Base-by-base conservation (phyloP, 1,284 basidiomycete species). In the Golubevia pallescens region DNA sequence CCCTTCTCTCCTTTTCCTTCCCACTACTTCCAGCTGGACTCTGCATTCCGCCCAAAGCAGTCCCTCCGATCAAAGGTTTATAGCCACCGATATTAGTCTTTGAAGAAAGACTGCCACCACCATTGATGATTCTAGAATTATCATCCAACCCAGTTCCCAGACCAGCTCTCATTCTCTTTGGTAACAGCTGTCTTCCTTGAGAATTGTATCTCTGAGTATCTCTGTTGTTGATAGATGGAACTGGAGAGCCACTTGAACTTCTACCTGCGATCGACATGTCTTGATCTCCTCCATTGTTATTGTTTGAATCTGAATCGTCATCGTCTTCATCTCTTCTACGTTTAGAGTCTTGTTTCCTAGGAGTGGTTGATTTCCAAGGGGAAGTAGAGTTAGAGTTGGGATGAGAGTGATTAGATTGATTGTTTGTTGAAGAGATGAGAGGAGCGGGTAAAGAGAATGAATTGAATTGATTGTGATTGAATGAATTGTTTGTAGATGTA, bases 81-180 rank as follows among this genome's bases (percentile, higher is more conserved):
- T n/a, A n/a, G n/a, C n/a, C n/a, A n/a, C n/a, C n/a, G n/a, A n/a
- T n/a, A n/a, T n/a, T n/a, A 38, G 34, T 38, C 34, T 38, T 38
- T 4, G 34, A 5, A 38, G 3, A 5, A 38, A 4, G 5, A 38
- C 34, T 38, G 3, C 34, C 34, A 5, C 3, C 3, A 38, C 34
- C 34, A 38, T 4, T 5, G 3, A 38, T 5, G 53, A 69, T 70
- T 10, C 71, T 65, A 2, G 73, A 70, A 68, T 70, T 23, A 60
- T 56, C 55, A 71, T 70, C 24, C 60, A 62, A 38, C 2, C 74
- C 71, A 19, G 72, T 71, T 0, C 74, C 74, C 3, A 76, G 64
- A 8, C 74, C 74, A 1, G 74, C 72, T 8, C 74, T 67, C 63
- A 76, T 76, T 16, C 74, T 63, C 58, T 74, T 76, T 1, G 72